These are phyloP conservation scores for Hypsizygus marmoreus DNA, from an alignment of 768 basidiomycete species.

Conservation along the genomic window DNA sequence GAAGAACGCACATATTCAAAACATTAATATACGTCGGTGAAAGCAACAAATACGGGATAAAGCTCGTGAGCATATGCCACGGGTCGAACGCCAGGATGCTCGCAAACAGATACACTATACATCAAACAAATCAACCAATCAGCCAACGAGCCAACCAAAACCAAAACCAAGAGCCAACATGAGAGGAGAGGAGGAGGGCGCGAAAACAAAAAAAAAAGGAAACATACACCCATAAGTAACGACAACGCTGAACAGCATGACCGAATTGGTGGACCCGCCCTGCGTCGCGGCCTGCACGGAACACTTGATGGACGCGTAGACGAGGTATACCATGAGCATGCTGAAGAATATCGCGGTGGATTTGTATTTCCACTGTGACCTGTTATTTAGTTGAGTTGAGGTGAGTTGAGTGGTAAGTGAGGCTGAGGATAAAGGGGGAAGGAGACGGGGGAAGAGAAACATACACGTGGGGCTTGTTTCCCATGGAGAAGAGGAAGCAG, in stretches of 20 bases:
- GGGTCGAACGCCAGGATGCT: conserved; percentile 89
- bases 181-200: too few species aligned
- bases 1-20: conserved; percentile 63
- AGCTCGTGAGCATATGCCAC: conserved; percentile 94
- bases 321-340: conserved; percentile 79
- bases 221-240: conserved; percentile 78
- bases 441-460: conserved; percentile 14
- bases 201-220: neutral
- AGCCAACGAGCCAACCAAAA: too few species aligned
- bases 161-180: too few species aligned
- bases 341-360: conserved; percentile 73
- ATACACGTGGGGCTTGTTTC: conserved; percentile 87
- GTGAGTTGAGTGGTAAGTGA: conserved; percentile 7
- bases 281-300: conserved; percentile 70
- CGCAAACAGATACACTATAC: conserved; percentile 71
- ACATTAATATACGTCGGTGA: conserved; percentile 82
- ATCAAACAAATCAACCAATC: neutral
- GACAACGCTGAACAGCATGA: conserved; percentile 85
- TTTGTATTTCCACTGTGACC: conserved; percentile 86
- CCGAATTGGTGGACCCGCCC: conserved; percentile 63
- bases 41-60: conserved; percentile 84
- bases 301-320: conserved; percentile 81
- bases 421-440: neutral
- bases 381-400: conserved; percentile 26
- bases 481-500: conserved; percentile 94